These are phyloP conservation scores for Claviceps arundinis DNA, from an alignment of 2,329 filamentous ascomycete species.

Conservation along the genomic window DNA sequence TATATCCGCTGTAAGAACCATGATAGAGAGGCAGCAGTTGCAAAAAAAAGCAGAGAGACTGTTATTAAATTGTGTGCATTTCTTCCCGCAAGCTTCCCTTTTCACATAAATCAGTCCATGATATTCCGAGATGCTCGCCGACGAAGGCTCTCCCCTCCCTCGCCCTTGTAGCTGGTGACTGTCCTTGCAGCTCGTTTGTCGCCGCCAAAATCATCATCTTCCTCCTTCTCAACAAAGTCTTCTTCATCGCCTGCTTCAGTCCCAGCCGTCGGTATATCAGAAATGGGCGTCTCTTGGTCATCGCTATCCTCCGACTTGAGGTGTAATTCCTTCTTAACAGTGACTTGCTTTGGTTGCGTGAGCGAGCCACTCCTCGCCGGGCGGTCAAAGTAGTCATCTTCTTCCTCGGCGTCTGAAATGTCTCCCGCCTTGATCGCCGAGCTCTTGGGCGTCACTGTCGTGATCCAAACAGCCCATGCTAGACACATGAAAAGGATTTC, in stretches of 20 bases:
- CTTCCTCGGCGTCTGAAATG: slow-evolving; percentile 9
- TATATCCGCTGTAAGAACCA: no score
- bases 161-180: slow-evolving; percentile 40
- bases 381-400: slow-evolving; percentile 24
- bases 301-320: slow-evolving; percentile 22
- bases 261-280: slow-evolving; percentile 21
- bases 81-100: background rate
- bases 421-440: slow-evolving; percentile 5
- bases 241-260: slow-evolving; percentile 35
- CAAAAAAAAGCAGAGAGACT: no score
- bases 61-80: background rate
- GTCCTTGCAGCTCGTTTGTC: slow-evolving; percentile 32
- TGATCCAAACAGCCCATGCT: slow-evolving; percentile 47
- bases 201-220: slow-evolving; percentile 15
- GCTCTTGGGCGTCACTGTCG: slow-evolving; percentile 15
- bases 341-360: slow-evolving; percentile 26
- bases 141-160: slow-evolving; percentile 18
- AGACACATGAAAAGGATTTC: slow-evolving; percentile 55
- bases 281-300: slow-evolving; percentile 14
- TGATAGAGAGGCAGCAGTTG: no score
- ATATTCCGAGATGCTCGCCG: slow-evolving; percentile 16
- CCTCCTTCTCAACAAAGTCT: slow-evolving; percentile 21
- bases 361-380: slow-evolving; percentile 26
- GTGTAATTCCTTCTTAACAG: slow-evolving; percentile 26
- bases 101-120: slow-evolving; percentile 6